phyloP scores from a whole-genome alignment of 2,329 filamentous ascomycete genomes.

The Trichophyton rubrum region DNA sequence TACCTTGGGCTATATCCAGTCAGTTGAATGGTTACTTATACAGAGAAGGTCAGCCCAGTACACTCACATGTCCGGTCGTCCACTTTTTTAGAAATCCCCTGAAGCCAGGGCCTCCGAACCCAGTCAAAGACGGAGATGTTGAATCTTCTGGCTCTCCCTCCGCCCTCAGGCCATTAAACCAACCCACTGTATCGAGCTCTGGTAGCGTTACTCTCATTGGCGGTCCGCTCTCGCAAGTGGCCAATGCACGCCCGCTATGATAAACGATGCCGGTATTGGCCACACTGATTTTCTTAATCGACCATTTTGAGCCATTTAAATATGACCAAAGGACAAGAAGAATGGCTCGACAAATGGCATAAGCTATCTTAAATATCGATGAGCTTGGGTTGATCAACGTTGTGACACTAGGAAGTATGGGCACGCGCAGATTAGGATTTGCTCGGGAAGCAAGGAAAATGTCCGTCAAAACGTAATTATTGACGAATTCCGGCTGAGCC shows the following conservation, averaged over 20 bases:
- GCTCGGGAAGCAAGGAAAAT: conserved; percentile 45
- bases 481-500: conserved; percentile 52
- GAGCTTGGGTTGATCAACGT: conserved; percentile 51
- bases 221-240: conserved; percentile 59
- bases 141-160: conserved; percentile 29
- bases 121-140: neutral
- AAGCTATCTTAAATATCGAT: conserved; percentile 38
- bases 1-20: conserved; percentile 47
- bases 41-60: neutral
- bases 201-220: conserved; percentile 55
- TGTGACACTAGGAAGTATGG: conserved; percentile 55
- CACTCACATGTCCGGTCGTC: neutral
- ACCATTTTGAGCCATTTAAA: conserved; percentile 42
- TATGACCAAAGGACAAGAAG: conserved; percentile 47
- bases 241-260: conserved; percentile 56
- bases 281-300: conserved; percentile 56
- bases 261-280: conserved; percentile 56
- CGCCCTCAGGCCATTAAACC: conserved; percentile 50
- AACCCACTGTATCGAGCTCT: conserved; percentile 53
- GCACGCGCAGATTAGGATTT: conserved; percentile 37
- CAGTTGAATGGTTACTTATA: neutral
- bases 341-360: conserved; percentile 45
- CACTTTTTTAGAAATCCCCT: neutral
- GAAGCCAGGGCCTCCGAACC: neutral
- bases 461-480: conserved; percentile 57